Percentiles rank a stretch among this genome's conserved stretches.
Evolutionary conservation across 805 yeast species (phyloP).

Genomic region (Candida nitratophila): DNA sequence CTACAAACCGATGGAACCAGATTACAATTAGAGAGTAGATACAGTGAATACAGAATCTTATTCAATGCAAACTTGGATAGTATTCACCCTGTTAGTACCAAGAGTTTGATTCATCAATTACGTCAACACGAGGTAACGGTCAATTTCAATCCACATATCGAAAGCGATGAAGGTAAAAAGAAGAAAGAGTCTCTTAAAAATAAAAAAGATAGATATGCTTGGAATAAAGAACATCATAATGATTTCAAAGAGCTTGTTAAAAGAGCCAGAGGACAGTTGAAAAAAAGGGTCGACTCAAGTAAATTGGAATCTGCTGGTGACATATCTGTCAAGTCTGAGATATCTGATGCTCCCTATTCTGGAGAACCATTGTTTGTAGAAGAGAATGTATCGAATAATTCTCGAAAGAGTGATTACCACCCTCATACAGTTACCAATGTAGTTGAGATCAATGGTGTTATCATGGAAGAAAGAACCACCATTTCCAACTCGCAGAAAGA

Average conservation of each 20-base stretch:
- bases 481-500: too few species aligned
- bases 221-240: constrained; percentile 17
- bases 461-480: too few species aligned
- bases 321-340: too few species aligned
- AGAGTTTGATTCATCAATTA: constrained; percentile 47
- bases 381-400: background rate
- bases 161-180: constrained; percentile 14
- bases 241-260: constrained; percentile 18
- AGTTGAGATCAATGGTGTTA: background rate
- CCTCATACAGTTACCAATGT: background rate
- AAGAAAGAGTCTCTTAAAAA: constrained; percentile 30
- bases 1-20: constrained; percentile 60
- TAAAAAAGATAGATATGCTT: constrained; percentile 13
- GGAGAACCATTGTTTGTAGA: background rate
- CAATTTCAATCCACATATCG: constrained; percentile 10
- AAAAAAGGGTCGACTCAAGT: background rate
- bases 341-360: background rate
- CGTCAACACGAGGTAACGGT: constrained; percentile 56
- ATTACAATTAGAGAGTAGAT: constrained; percentile 57
- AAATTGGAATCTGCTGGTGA: too few species aligned
- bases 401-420: too few species aligned
- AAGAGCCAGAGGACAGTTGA: constrained; percentile 16
- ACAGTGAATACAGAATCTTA: constrained; percentile 67
- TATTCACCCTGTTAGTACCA: constrained; percentile 51
- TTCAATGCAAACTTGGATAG: constrained; percentile 82